A percentile compares a stretch with the other conserved stretches of the same genome.
These are phyloP conservation scores for Coccinonectria pachysandricola DNA, from an alignment of 2,329 filamentous ascomycete species.

Conservation along the genomic window DNA sequence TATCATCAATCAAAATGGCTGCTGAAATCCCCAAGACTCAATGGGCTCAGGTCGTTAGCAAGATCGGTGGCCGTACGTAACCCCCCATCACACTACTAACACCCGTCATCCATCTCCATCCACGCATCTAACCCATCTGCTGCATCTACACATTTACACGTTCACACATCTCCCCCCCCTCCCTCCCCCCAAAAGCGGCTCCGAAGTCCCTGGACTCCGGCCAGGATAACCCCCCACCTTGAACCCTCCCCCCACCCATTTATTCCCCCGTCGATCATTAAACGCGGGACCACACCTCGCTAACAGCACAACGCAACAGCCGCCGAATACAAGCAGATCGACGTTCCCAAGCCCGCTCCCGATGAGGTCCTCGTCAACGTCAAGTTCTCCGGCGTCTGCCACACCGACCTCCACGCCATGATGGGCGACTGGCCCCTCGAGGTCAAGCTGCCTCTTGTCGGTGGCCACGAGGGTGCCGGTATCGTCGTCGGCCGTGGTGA, in stretches of 20 bases:
- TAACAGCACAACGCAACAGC: slow-evolving; percentile 28
- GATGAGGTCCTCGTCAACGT: slow-evolving; percentile 90
- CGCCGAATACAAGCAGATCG: slow-evolving; percentile 67
- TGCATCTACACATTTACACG: slow-evolving; percentile 1
- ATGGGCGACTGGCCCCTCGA: slow-evolving; percentile 82
- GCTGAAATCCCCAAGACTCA: slow-evolving; percentile 64
- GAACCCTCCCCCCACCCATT: too few relatives aligned
- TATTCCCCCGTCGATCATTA: slow-evolving; percentile 5
- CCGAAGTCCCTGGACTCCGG: too few relatives aligned
- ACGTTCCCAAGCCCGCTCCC: slow-evolving; percentile 68
- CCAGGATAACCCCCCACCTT: too few relatives aligned
- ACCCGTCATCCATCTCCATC: slow-evolving; percentile 1
- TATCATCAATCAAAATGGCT: slow-evolving; percentile 19
- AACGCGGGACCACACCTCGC: slow-evolving; percentile 7
- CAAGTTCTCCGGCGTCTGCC: slow-evolving; percentile 84
- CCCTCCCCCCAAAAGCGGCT: too few relatives aligned
- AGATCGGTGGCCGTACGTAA: slow-evolving; percentile 58
- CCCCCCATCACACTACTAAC: slow-evolving; percentile 1
- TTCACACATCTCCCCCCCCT: too few relatives aligned
- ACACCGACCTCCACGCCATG: slow-evolving; percentile 72
- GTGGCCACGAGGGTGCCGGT: slow-evolving; percentile 72
- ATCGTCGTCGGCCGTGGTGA: slow-evolving; percentile 71
- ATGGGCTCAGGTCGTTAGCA: slow-evolving; percentile 85
- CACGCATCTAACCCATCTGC: slow-evolving; percentile 4
- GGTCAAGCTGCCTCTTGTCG: slow-evolving; percentile 77